Conservation (phyloP, 1,284 basidiomycete species). For the Bondarzewia mesenterica region DNA sequence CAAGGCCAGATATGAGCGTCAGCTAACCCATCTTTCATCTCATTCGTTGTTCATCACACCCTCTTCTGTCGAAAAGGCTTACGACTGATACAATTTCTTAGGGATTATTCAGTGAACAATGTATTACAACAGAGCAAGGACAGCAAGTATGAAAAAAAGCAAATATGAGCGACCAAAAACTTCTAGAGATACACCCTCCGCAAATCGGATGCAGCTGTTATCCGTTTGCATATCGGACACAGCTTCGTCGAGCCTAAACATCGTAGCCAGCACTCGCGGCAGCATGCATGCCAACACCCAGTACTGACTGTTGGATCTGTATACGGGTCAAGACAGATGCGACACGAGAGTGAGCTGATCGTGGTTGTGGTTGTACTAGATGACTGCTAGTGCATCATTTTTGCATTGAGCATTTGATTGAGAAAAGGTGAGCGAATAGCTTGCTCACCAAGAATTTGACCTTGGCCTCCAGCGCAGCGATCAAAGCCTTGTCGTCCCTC, state of each 20-base stretch:
- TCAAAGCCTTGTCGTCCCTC: constrained; percentile 37
- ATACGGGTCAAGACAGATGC: constrained; percentile 72
- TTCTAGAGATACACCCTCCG: constrained; percentile 54
- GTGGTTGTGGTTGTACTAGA: not conserved
- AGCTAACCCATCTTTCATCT: not conserved
- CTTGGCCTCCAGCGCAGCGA: constrained; percentile 54
- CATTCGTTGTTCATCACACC: not conserved
- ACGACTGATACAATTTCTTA: not conserved
- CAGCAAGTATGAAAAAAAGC: too few relatives aligned
- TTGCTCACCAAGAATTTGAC: constrained; percentile 25
- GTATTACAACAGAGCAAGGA: not conserved
- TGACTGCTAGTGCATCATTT: not conserved
- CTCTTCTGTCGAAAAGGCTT: not conserved
- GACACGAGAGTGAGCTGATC: constrained; percentile 31
- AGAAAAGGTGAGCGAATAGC: not conserved
- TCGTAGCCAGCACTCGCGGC: constrained; percentile 69
- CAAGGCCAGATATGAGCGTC: constrained; percentile 24
- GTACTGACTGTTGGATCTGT: constrained; percentile 73
- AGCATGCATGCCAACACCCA: constrained; percentile 80
- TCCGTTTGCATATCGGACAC: constrained; percentile 79
- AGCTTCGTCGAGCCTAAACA: constrained; percentile 74
- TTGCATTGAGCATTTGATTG: not conserved
- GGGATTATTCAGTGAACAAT: not conserved
- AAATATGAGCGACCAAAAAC: not conserved
- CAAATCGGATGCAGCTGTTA: constrained; percentile 63